Base-by-base conservation (phyloP, 768 basidiomycete species). In the Pisolithus orientalis region DNA sequence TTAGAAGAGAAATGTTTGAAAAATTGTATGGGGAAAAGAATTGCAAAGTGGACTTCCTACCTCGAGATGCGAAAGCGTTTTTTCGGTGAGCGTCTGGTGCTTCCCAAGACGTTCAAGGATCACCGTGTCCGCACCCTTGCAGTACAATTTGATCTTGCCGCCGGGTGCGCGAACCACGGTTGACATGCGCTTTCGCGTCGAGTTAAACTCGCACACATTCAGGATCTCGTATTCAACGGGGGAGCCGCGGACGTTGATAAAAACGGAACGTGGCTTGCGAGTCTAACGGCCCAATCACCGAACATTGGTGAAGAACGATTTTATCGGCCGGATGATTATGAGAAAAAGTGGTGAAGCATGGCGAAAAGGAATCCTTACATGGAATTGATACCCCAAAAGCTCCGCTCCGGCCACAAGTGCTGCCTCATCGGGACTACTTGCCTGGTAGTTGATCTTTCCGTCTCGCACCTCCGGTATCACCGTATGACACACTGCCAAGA, bases 121-220 rank as follows among this genome's bases (percentile, higher is more conserved):
- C 61, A 98, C 96, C 1, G 93, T 98, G 65, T 99, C 96, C 1
- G 96, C 96, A 27, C 96, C 96, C 67, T 99, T 99, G 54, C 88
- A 93, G 63, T 91, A 98, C 8, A 99, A 65, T 70, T 94, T 97
- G 72, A 99, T 90, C 67, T 83, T 84, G 44, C 95, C 94, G 57
- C 92, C 84, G 0, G 94, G 87, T 25, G 80, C 78, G 24, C 93
- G 83, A 31, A 99, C 80, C 59, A 99, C 71, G 1, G 94, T 95
- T 27, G 96, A 98, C 96, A 99, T 98, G 53, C 96, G 82, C 64
- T 99, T 98, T 47, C 96, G 81, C 4, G 93, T 91, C 24, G 93
- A 96, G 65, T 98, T 98, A 78, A 99, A 99, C 71, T 98, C 96
- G 79, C 94, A 96, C 42, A 99, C 87, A 63, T 98, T 98, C 53